Base-by-base conservation (phyloP, 768 basidiomycete species). In the Collybia sordida region DNA sequence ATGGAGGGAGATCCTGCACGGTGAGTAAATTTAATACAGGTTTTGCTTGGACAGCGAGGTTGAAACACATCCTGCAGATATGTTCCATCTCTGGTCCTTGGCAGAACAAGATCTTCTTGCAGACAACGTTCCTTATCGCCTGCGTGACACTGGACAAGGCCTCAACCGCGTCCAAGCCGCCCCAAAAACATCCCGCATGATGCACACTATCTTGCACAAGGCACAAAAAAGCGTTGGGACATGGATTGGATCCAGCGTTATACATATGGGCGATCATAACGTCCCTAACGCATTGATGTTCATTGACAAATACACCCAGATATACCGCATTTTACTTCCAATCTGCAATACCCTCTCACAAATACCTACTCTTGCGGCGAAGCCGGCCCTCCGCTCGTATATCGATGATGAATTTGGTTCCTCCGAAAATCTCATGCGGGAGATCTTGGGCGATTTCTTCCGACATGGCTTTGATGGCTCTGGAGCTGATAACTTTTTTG, bases 221-320 rank as follows among this genome's bases (percentile, higher is more conserved):
- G 88, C 91, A 0, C 91, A 93, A 59, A 75, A 79, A 52, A 86
- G 84, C 54, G 85, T 93, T 12, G 91, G 90, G 0, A 78, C 77
- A 31, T 93, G 91, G 91, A 80, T 92, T 49, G 91, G 91, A 36
- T 91, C 85, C 9, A 88, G 86, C 47, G 90, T 90, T 56, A 90
- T 91, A 54, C 90, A 93, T 67, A 90, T 91, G 90, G 90, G 90
- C 43, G 91, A 93, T 60, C 91, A 85, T 64, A 84, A 89, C 59
- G 88, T 90, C 18, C 88, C 88, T 4, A 90, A 89, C 58, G 88
- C 91, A 3, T 75, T 93, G 42, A 82, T 93, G 70, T 93, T 93
- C 77, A 91, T 93, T 58, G 89, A 93, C 78, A 93, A 93, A 64
- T 93, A 93, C 69, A 90, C 90, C 11, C 91, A 93, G 63, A 88